Percentiles rank a stretch among this genome's conserved stretches.
Conservation (phyloP, 176 grass and related monocot species). For the Oryza meyeriana region DNA sequence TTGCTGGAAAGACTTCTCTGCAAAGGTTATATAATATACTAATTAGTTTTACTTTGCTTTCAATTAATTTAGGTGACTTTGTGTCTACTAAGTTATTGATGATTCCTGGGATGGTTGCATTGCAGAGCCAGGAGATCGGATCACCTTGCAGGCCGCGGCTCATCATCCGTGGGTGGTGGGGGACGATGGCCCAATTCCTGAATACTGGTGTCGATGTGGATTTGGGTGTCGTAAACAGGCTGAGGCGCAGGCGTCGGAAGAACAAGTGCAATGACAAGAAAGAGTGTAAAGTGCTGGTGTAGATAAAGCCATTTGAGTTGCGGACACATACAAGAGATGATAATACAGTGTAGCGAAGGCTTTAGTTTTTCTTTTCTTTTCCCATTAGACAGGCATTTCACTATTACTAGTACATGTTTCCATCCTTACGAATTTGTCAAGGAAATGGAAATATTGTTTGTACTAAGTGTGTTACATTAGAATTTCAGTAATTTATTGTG, state of each 20-base stretch:
- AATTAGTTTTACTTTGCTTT: neutral
- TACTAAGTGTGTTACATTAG: neutral
- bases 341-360: neutral
- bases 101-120: neutral
- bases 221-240: conserved; percentile 22
- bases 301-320: neutral
- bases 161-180: conserved; percentile 68
- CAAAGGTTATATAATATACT: conserved; percentile 40
- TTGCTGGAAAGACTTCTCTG: conserved; percentile 68
- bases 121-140: conserved; percentile 52
- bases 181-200: conserved; percentile 49
- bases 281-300: neutral
- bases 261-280: neutral
- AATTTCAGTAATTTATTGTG: neutral
- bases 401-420: neutral
- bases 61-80: neutral
- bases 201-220: conserved; percentile 52
- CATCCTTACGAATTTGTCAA: neutral
- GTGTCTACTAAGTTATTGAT: neutral
- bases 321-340: neutral
- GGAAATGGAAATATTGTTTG: neutral
- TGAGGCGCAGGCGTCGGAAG: neutral
- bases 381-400: neutral
- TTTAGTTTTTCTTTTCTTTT: neutral
- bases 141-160: conserved; percentile 47